A percentile compares a stretch with the other conserved stretches of the same genome.
Evolutionary conservation across 2,329 filamentous ascomycete species (phyloP).

Genomic region (Paraphoma chrysanthemicola): DNA sequence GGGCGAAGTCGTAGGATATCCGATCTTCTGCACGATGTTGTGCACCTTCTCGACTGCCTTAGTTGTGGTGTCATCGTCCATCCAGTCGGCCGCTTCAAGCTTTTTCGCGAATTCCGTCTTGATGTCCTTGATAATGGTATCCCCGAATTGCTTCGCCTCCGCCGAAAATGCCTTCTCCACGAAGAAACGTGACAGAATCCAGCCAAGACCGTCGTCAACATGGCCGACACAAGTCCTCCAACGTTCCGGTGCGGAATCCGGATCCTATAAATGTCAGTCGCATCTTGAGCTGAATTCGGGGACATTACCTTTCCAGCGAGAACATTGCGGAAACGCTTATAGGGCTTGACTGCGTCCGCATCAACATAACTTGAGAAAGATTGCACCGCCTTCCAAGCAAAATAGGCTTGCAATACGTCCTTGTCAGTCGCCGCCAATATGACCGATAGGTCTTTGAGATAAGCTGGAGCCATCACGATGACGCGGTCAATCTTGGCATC

Average conservation of each 20-base stretch:
- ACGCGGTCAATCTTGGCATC: conserved; percentile 60
- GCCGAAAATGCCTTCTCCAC: conserved; percentile 72
- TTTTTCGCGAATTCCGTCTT: conserved; percentile 70
- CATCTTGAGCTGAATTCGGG: not conserved
- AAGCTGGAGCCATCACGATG: conserved; percentile 66
- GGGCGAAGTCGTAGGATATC: conserved; percentile 68
- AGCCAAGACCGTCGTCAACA: conserved; percentile 66
- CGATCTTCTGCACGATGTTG: conserved; percentile 73
- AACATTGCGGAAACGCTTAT: conserved; percentile 65
- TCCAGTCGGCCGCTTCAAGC: conserved; percentile 67
- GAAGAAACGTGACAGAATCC: conserved; percentile 75
- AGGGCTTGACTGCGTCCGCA: conserved; percentile 65
- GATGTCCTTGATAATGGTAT: conserved; percentile 74
- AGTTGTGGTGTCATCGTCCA: conserved; percentile 66
- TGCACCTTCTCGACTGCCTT: conserved; percentile 70
- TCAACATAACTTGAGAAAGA: conserved; percentile 63
- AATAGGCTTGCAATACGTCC: conserved; percentile 66
- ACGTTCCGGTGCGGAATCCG: conserved; percentile 67
- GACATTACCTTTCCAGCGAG: conserved; percentile 60
- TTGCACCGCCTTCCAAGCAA: conserved; percentile 69
- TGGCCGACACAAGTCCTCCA: conserved; percentile 70
- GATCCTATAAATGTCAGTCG: conserved; percentile 51
- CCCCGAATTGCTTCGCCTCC: conserved; percentile 70
- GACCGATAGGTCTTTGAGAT: conserved; percentile 64
- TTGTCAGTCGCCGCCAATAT: conserved; percentile 62